Evolutionary conservation across 371 early-diverging fungal species (phyloP).

Genomic region (Haplosporangium sp.): DNA sequence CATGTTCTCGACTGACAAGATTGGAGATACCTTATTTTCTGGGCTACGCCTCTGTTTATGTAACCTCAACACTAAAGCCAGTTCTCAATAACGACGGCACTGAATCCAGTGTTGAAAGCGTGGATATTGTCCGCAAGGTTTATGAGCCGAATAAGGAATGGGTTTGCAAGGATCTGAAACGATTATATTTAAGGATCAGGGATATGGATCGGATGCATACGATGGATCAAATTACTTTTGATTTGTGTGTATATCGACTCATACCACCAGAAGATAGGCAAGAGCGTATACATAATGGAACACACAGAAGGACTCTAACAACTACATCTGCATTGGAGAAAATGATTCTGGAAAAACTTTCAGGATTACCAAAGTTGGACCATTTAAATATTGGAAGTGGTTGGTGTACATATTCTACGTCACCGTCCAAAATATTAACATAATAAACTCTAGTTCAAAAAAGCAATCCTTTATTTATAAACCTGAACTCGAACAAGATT

Average conservation of each 20-base stretch:
- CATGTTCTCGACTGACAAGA: constrained; percentile 12
- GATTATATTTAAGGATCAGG: constrained; percentile 21
- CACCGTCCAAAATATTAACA: background rate
- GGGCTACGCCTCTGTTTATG: background rate
- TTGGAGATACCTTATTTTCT: constrained; percentile 24
- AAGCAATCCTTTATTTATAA: too few relatives aligned
- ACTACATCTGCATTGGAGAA: constrained; percentile 27
- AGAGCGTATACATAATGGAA: constrained; percentile 2
- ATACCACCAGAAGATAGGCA: constrained; percentile 26
- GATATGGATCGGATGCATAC: constrained; percentile 30
- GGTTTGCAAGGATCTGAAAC: constrained; percentile 29
- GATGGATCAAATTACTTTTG: constrained; percentile 37
- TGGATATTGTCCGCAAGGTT: background rate
- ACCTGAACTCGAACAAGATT: too few relatives aligned
- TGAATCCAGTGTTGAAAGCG: background rate
- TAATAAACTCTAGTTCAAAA: background rate
- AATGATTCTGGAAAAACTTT: constrained; percentile 32
- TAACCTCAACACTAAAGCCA: background rate
- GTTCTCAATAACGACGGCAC: background rate
- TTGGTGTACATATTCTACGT: constrained; percentile 15
- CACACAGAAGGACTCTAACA: constrained; percentile 3
- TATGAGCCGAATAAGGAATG: constrained; percentile 34
- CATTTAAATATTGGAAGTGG: constrained; percentile 28
- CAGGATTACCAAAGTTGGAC: constrained; percentile 22
- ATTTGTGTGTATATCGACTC: constrained; percentile 39